Conservation (phyloP, 2,329 filamentous ascomycete species). For the Epichloe hybrida region DNA sequence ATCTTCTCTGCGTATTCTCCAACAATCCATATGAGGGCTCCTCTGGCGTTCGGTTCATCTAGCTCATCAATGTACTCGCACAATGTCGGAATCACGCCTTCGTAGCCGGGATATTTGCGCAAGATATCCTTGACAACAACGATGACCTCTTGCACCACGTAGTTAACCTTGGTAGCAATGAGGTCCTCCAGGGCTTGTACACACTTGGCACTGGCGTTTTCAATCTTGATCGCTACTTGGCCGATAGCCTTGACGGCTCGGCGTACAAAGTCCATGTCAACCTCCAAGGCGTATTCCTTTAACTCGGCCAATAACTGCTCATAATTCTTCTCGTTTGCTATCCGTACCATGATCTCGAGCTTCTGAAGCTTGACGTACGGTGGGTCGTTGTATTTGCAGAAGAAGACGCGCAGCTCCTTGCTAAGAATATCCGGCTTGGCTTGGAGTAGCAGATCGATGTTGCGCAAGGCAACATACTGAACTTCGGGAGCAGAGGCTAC, state of each 20-base stretch:
- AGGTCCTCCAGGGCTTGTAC: conserved; percentile 87
- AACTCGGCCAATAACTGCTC: conserved; percentile 88
- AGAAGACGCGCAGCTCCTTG: conserved; percentile 96
- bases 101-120: conserved; percentile 92
- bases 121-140: conserved; percentile 99
- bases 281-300: conserved; percentile 94
- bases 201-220: conserved; percentile 85
- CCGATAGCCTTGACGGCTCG: conserved; percentile 92
- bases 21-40: conserved; percentile 94
- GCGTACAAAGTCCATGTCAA: conserved; percentile 97
- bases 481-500: conserved; percentile 94
- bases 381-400: conserved; percentile 99
- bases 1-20: conserved; percentile 99
- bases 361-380: conserved; percentile 97
- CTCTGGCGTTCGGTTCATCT: conserved; percentile 84
- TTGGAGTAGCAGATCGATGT: conserved; percentile 95
- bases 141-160: conserved; percentile 94
- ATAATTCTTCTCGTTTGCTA: conserved; percentile 93
- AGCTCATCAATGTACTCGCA: conserved; percentile 95
- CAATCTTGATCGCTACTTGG: conserved; percentile 97
- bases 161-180: conserved; percentile 96
- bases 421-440: conserved; percentile 93
- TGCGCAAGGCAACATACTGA: conserved; percentile 90
- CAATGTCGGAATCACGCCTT: conserved; percentile 91
- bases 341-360: conserved; percentile 97